phyloP scores from a whole-genome alignment of 345 rosid genomes.

The Dipteronia sinensis region DNA sequence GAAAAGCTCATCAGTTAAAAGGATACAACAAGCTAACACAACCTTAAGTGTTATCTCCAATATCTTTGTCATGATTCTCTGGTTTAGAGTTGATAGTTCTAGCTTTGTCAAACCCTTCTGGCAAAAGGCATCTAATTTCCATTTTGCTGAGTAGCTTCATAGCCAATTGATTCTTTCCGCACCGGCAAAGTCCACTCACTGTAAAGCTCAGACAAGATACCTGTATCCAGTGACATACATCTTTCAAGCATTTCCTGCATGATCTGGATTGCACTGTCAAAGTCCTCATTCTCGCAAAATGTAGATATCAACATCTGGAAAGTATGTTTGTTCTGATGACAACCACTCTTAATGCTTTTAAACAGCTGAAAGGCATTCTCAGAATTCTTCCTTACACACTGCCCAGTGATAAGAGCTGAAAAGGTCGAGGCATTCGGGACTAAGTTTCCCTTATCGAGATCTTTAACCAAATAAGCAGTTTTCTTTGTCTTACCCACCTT shows the following conservation, averaged over 20 bases:
- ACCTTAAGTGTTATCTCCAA: neutral
- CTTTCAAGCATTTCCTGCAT: constrained; percentile 58
- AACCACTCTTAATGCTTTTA: constrained; percentile 66
- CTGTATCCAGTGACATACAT: constrained; percentile 45
- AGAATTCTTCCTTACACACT: constrained; percentile 65
- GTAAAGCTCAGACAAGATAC: constrained; percentile 39
- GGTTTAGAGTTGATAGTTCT: constrained; percentile 12
- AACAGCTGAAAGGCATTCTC: constrained; percentile 71
- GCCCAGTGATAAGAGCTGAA: constrained; percentile 77
- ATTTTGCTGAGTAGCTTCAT: constrained; percentile 39
- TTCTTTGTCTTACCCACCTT: constrained; percentile 89
- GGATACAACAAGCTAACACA: neutral
- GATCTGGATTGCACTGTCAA: constrained; percentile 65
- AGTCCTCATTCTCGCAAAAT: constrained; percentile 58
- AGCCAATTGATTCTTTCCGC: constrained; percentile 56
- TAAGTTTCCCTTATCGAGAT: constrained; percentile 66
- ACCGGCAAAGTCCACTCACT: constrained; percentile 53
- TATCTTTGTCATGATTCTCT: constrained; percentile 5
- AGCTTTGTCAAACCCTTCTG: constrained; percentile 34
- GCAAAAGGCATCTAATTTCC: constrained; percentile 41
- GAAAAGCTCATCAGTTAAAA: neutral
- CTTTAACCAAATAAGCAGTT: constrained; percentile 75
- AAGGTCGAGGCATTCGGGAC: constrained; percentile 79
- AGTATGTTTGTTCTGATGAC: constrained; percentile 58
- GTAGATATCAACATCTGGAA: constrained; percentile 49